These are phyloP conservation scores for Neurospora sp. DNA, from an alignment of 495 filamentous ascomycete species.

Conservation along the genomic window DNA sequence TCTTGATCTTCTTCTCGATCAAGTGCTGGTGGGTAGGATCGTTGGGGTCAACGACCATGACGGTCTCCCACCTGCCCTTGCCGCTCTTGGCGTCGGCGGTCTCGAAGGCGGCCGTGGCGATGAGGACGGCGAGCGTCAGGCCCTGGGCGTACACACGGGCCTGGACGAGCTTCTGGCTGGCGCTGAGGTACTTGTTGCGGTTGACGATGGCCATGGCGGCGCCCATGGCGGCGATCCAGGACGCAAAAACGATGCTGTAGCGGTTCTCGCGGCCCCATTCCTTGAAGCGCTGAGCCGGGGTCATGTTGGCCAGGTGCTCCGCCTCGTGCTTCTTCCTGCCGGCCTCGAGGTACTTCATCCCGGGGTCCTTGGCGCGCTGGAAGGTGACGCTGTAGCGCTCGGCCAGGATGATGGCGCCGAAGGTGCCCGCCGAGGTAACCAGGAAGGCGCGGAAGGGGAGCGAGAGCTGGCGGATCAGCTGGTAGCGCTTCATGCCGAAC, in stretches of 20 bases:
- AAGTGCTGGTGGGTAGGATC: constrained; percentile 62
- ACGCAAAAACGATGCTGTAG: constrained; percentile 77
- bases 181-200: constrained; percentile 64
- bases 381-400: constrained; percentile 67
- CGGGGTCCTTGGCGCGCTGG: constrained; percentile 59
- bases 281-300: constrained; percentile 43
- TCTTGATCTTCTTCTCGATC: constrained; percentile 60
- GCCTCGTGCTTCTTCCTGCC: constrained; percentile 29
- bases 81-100: constrained; percentile 68
- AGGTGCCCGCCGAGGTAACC: constrained; percentile 71
- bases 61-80: constrained; percentile 64
- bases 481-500: constrained; percentile 51
- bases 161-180: constrained; percentile 88
- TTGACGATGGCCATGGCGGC: constrained; percentile 66
- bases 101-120: constrained; percentile 85
- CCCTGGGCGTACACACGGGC: constrained; percentile 98
- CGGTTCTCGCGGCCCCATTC: constrained; percentile 63
- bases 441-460: constrained; percentile 86
- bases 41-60: constrained; percentile 60
- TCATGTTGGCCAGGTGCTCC: constrained; percentile 28
- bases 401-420: constrained; percentile 74
- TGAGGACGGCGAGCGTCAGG: constrained; percentile 76
- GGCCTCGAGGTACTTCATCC: constrained; percentile 55
- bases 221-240: constrained; percentile 78
- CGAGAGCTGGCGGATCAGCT: constrained; percentile 66